Evolutionary conservation across 768 basidiomycete genomes (phyloP), one percentile per base, ranked within the genome.

Genomic region (Terana coerulea): DNA sequence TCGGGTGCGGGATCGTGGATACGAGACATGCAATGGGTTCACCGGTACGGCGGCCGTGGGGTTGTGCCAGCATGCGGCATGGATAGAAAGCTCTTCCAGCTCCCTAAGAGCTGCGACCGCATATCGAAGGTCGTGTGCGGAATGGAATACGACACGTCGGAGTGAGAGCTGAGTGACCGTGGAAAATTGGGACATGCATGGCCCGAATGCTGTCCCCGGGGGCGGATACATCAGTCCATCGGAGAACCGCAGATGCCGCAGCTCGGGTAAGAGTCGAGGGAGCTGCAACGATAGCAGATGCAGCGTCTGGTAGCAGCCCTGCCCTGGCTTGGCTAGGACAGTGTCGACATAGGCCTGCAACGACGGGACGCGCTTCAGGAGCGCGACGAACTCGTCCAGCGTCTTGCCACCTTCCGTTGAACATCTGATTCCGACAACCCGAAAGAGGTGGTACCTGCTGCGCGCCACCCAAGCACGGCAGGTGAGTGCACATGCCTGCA

Each of bases 391-490:
- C 21, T 40, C 11, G 21, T 22, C 15, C 21, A 40, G 19, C 17
- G 39, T 40, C 17, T 24, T 19, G 3, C 3, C 5, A 6, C 11
- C 39, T 3, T 5, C 5, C 11, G 15, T 19, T 5, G 39, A 40
- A 15, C 39, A 40, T 5, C 21, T 19, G 5, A 40, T 14, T 5
- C 21, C 5, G 5, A 51, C 21, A 26, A 28, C 11, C 15, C 45
- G 42, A 42, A 44, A 45, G 30, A 51, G 41, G 26, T 51, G 41
- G 24, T 5, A 28, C 9, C 50, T 40, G 10, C 5, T n/a, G 15
- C 50, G 41, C 3, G 50, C 41, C n/a, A 51, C 41, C 41, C 41
- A 45, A 2, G 30, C 17, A 3, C 42, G 28, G 15, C 41, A 51
- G 9, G 50, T 45, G 3, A 51, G 42, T 5, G 50, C 41, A 25